Evolutionary conservation across 2,329 filamentous ascomycete genomes (phyloP), one percentile per base, ranked within the genome.

Genomic region (Aaosphaeria pasadenensis): DNA sequence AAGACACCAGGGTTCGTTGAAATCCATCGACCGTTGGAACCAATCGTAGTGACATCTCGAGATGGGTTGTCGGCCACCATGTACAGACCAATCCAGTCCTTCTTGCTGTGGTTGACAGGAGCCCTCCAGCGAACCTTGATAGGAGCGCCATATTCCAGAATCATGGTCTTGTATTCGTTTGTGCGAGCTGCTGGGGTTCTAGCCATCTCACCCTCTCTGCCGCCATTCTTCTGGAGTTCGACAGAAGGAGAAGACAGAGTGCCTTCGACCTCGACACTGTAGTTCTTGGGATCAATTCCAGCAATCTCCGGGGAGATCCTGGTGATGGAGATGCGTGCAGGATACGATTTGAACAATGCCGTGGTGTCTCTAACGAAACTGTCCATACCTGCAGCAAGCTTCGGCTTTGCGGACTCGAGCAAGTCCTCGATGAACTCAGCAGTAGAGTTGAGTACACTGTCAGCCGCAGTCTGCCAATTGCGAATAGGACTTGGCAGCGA

Each of bases 41-140:
- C 84, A 7, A 96, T 83, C 45, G 89, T 85, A 2, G 94, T 96
- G 11, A 86, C 76, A 36, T 96, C 89, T 38, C 92, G 84, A 6
- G 89, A 94, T 5, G 85, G 82, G 64, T 96, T 99, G 71, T 97
- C 92, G 3, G 90, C 91, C 3, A 99, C 90, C 82, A 91, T 91
- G 75, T 97, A 99, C 5, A 99, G 78, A 4, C 92, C 92, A 45
- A 99, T 85, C 94, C 94, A 99, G 70, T 99, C 94, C 61, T 87
- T 88, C 67, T 88, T 91, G 73, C 85, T 86, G 71, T 97, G 94
- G 55, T 91, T 89, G 35, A 84, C 78, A 0, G 94, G 92, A 0
- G 92, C 94, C 30, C 83, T 88, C 94, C 94, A 99, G 59, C 83
- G 88, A 53, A 97, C 89, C 57, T 82, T 87, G 67, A 99, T 89